These are phyloP conservation scores for Bolboschoenoplectus hybrid DNA, from an alignment of 202 grass and related monocot genomes.

Conservation along the genomic window DNA sequence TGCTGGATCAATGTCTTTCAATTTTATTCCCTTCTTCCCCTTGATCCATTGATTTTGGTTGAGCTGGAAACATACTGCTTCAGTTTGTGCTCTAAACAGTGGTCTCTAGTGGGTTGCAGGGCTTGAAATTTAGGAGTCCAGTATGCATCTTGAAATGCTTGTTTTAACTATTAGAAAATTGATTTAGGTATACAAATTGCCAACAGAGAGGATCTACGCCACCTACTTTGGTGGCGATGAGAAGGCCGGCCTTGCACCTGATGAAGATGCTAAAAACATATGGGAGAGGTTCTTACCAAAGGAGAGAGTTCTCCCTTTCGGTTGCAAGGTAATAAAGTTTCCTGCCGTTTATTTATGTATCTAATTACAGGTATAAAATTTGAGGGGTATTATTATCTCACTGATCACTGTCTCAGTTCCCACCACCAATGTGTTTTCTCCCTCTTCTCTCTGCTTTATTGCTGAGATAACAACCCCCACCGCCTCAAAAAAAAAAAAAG, in stretches of 20 bases:
- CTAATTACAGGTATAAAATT: background rate
- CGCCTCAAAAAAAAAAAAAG: no score
- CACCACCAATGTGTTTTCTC: background rate
- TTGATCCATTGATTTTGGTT: background rate
- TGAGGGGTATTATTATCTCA: background rate
- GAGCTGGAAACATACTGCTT: background rate
- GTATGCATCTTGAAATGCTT: background rate
- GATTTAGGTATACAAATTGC: conserved; percentile 86
- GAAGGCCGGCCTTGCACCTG: conserved; percentile 71
- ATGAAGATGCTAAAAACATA: conserved; percentile 65
- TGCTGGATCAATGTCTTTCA: background rate
- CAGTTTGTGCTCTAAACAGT: background rate
- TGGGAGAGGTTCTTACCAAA: conserved; percentile 81
- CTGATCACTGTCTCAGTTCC: background rate
- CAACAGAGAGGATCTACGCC: conserved; percentile 85
- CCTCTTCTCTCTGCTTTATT: background rate
- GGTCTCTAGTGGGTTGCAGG: background rate
- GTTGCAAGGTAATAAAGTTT: conserved; percentile 71
- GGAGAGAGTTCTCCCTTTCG: conserved; percentile 80
- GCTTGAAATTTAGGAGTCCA: background rate
- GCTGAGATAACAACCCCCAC: no score
- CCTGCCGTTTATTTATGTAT: background rate
- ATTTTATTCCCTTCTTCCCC: background rate
- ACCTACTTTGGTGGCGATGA: conserved; percentile 99
- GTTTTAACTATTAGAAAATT: background rate